Percentiles rank a stretch among this genome's conserved stretches.
phyloP scores from a whole-genome alignment of 2,329 filamentous ascomycete genomes.

The Colletotrichum spaethianum region DNA sequence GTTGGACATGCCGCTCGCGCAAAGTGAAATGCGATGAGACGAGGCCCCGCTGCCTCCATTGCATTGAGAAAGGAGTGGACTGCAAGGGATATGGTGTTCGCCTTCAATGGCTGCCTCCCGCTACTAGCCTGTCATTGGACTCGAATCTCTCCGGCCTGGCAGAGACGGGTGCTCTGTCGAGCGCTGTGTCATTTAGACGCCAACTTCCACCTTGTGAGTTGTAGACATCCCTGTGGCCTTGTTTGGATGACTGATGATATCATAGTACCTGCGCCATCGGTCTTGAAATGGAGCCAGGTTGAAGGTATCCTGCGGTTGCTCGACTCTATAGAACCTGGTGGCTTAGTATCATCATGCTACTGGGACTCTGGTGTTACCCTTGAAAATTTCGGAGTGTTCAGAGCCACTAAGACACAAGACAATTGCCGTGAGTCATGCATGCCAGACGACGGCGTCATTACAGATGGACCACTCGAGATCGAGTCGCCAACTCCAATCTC shows the following conservation, averaged over 20 bases:
- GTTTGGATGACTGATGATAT: not conserved
- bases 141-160: not conserved
- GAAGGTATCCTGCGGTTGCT: not conserved
- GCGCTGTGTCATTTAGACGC: not conserved
- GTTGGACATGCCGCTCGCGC: slow-evolving; percentile 53
- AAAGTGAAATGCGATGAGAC: slow-evolving; percentile 53
- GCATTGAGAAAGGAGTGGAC: slow-evolving; percentile 45
- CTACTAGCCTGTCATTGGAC: slow-evolving; percentile 2
- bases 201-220: not conserved
- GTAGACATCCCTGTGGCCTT: not conserved
- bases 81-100: slow-evolving; percentile 52
- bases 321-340: not conserved
- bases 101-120: slow-evolving; percentile 47
- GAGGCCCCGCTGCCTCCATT: slow-evolving; percentile 50
- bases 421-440: too few species aligned
- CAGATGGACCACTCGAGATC: not conserved
- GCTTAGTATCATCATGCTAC: not conserved
- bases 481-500: not conserved
- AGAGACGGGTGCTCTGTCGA: too few species aligned
- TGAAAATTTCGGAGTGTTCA: not conserved
- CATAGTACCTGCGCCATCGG: not conserved
- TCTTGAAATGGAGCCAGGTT: not conserved
- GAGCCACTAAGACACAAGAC: too few species aligned
- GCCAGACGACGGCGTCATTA: not conserved
- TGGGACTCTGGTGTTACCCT: not conserved